phyloP scores from a whole-genome alignment of 257 asterid species.

The Solanum boliviense region DNA sequence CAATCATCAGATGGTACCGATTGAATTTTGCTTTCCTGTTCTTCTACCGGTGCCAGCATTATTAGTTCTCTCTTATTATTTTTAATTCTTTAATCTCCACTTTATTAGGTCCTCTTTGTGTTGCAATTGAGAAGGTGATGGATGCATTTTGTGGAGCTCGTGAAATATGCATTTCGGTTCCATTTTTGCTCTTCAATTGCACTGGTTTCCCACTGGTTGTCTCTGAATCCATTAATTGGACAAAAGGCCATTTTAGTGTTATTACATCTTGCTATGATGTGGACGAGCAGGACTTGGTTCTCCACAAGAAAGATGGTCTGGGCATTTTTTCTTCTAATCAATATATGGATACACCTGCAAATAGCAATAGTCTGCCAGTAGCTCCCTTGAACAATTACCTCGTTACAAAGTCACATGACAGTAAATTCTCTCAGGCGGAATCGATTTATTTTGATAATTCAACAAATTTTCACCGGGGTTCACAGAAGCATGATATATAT shows the following conservation, averaged over 20 bases:
- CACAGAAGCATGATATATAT: slow-evolving; percentile 6
- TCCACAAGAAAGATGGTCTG: slow-evolving; percentile 64
- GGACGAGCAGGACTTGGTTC: slow-evolving; percentile 41
- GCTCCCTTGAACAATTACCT: slow-evolving; percentile 11
- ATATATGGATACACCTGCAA: slow-evolving; percentile 29
- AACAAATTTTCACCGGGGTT: slow-evolving; percentile 6
- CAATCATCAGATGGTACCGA: slow-evolving; percentile 47
- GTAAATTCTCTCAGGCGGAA: not conserved
- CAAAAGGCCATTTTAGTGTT: slow-evolving; percentile 51
- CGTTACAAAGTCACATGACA: not conserved
- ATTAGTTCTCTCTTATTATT: not conserved
- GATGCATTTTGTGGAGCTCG: slow-evolving; percentile 96
- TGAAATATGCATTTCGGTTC: slow-evolving; percentile 70
- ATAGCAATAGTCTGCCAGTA: slow-evolving; percentile 10
- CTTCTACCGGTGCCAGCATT: not conserved
- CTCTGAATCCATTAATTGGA: slow-evolving; percentile 46
- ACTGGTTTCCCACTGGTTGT: slow-evolving; percentile 78
- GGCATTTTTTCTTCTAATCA: slow-evolving; percentile 47
- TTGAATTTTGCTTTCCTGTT: not conserved
- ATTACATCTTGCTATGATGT: slow-evolving; percentile 73
- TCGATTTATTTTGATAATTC: slow-evolving; percentile 13
- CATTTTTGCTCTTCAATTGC: slow-evolving; percentile 81
- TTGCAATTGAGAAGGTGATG: slow-evolving; percentile 82
- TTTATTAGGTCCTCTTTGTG: slow-evolving; percentile 61
- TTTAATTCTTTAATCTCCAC: not conserved